Percentiles rank a stretch among this genome's conserved stretches.
phyloP scores from a whole-genome alignment of 2,329 filamentous ascomycete species.

The Ceratocystis huliohia region DNA sequence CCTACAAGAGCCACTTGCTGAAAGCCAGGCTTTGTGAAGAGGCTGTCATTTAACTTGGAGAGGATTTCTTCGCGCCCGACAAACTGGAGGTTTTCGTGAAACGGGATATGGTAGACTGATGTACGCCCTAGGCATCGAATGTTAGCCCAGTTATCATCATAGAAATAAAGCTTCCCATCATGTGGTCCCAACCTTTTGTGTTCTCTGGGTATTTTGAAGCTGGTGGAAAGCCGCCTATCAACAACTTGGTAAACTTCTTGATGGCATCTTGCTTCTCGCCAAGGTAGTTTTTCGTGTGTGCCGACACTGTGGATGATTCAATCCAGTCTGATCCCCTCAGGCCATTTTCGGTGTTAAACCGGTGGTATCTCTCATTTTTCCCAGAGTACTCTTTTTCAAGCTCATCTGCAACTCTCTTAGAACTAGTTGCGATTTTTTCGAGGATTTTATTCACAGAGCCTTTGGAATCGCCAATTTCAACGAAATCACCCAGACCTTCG shows the following conservation, averaged over 20 bases:
- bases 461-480: constrained; percentile 21
- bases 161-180: too few species aligned
- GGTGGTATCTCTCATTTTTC: constrained; percentile 22
- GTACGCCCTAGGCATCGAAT: not conserved
- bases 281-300: constrained; percentile 24
- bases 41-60: not conserved
- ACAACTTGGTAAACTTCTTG: not conserved
- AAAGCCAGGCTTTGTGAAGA: not conserved
- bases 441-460: not conserved
- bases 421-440: not conserved
- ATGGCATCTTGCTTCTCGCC: constrained; percentile 3
- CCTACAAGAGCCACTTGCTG: not conserved
- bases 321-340: constrained; percentile 25
- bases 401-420: not conserved
- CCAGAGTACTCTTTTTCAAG: constrained; percentile 22
- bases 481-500: constrained; percentile 24
- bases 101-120: not conserved
- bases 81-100: not conserved
- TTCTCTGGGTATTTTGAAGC: not conserved
- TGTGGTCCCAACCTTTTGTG: too few species aligned
- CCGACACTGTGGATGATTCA: constrained; percentile 22
- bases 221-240: not conserved
- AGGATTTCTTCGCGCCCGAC: not conserved
- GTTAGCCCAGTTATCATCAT: not conserved
- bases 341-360: constrained; percentile 26